Evolutionary conservation across 768 basidiomycete genomes (phyloP).

Genomic region (Fistulinella prunicolor): DNA sequence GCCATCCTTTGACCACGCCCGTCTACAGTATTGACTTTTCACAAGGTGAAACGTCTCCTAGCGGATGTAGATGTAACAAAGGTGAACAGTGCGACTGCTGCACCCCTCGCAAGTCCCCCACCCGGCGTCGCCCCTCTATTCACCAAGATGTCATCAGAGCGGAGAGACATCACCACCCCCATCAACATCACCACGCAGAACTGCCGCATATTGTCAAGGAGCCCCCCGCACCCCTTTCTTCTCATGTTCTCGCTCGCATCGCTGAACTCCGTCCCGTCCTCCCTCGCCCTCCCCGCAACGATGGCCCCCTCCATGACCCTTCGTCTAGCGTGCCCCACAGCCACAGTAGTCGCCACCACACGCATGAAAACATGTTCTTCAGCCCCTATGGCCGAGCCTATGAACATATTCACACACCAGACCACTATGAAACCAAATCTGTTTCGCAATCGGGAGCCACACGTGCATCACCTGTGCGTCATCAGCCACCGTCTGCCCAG

Average conservation of each 20-base stretch:
- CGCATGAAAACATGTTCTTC: constrained; percentile 49
- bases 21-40: constrained; percentile 44
- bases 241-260: constrained; percentile 57
- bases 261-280: constrained; percentile 68
- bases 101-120: constrained; percentile 44
- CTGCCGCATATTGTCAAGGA: constrained; percentile 8
- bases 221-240: constrained; percentile 30
- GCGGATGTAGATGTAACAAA: constrained; percentile 46
- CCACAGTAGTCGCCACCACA: constrained; percentile 44
- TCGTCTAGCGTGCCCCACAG: constrained; percentile 43
- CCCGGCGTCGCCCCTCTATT: constrained; percentile 34
- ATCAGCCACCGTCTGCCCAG: constrained; percentile 20
- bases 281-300: constrained; percentile 49
- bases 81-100: constrained; percentile 57
- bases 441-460: constrained; percentile 12
- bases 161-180: constrained; percentile 19
- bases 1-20: constrained; percentile 38
- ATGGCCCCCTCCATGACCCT: constrained; percentile 47
- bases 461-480: constrained; percentile 21
- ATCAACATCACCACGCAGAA: constrained; percentile 19
- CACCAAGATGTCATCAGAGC: constrained; percentile 30
- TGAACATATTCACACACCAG: constrained; percentile 43
- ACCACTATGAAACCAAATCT: constrained; percentile 29
- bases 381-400: constrained; percentile 72
- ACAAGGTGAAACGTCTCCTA: constrained; percentile 44